phyloP scores from a whole-genome alignment of 106 monocot species.

The Phalaenopsis equestris region DNA sequence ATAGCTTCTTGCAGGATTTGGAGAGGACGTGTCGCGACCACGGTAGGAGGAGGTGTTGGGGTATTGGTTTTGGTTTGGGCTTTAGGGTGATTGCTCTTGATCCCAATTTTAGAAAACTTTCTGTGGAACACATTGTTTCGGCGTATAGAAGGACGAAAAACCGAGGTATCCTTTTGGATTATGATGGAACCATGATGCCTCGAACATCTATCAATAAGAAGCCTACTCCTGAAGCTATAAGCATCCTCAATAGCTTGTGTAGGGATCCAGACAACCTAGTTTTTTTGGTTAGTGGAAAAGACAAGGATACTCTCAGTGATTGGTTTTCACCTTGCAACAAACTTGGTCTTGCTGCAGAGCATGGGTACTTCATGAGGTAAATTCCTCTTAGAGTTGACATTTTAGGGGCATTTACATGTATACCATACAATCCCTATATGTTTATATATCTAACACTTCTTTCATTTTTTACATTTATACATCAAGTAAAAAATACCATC shows the following conservation, averaged over 20 bases:
- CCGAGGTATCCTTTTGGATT: slow-evolving; percentile 42
- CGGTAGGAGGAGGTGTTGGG: slow-evolving; percentile 35
- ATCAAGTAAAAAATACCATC: too few relatives aligned
- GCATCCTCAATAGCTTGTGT: slow-evolving; percentile 33
- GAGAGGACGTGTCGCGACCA: slow-evolving; percentile 50
- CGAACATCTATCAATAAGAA: slow-evolving; percentile 22
- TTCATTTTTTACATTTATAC: too few relatives aligned
- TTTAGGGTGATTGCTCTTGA: slow-evolving; percentile 43
- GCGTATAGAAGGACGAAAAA: slow-evolving; percentile 25
- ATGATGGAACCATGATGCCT: slow-evolving; percentile 49
- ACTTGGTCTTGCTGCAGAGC: slow-evolving; percentile 42
- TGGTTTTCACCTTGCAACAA: slow-evolving; percentile 35
- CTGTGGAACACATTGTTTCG: slow-evolving; percentile 9
- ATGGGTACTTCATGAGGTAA: slow-evolving; percentile 50
- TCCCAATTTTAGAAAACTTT: slow-evolving; percentile 41
- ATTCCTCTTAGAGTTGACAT: background rate
- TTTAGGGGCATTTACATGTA: background rate
- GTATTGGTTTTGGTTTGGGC: slow-evolving; percentile 46
- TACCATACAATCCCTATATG: too few relatives aligned
- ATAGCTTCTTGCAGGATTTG: slow-evolving; percentile 44
- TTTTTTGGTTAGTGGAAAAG: slow-evolving; percentile 45
- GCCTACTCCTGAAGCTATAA: slow-evolving; percentile 23
- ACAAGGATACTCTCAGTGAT: slow-evolving; percentile 18
- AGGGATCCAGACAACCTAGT: slow-evolving; percentile 32
- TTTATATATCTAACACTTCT: too few relatives aligned